Base-by-base conservation (phyloP, 2,329 filamentous ascomycete species). In the Ophiostoma pallidulum region DNA sequence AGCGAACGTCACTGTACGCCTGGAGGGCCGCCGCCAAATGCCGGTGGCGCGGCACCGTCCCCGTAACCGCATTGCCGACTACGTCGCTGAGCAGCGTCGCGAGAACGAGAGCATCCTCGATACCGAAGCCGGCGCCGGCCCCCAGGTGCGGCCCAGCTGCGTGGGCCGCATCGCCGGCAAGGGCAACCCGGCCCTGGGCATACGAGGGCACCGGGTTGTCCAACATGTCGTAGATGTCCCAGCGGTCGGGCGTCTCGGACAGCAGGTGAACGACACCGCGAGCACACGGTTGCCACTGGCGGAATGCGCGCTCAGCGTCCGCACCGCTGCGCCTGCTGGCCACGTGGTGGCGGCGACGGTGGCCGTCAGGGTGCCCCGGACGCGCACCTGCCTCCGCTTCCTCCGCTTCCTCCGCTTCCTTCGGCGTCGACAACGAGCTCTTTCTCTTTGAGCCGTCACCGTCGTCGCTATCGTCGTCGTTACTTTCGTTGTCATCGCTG, bases 131-230 rank as follows among this genome's bases (percentile, higher is more conserved):
- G 1, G 75, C 76, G 6, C 76, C 76, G 0, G 74, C 68, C 3
- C 75, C 75, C 9, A 74, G 69, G 57, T 78, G 73, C 1, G 76
- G 76, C 0, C 70, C 72, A 0, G 66, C 62, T 0, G 75, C 74
- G 52, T 80, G 76, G 4, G 77, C 77, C 0, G 75, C 74, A 52
- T 80, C 75, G 8, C 76, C 76, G 0, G 75, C 63, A 3, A 79
- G 54, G 39, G 71, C 72, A 0, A 77, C 59, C 2, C 62, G 60
- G 2, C 66, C 70, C 16, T 62, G 12, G 33, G 64, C 59, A 55
- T 72, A 79, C 4, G 60, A 62, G 6, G 65, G 63, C 13, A 67
- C 67, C 0, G 72, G 72, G 7, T 66, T 58, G 18, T 74, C 70
- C 13, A 52, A 51, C 63, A 62, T 64, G 60, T 78, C 74, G 58